Percentiles rank a stretch among this genome's conserved stretches.
phyloP scores from a whole-genome alignment of 257 asterid species.

The Osmanthus fragrans region DNA sequence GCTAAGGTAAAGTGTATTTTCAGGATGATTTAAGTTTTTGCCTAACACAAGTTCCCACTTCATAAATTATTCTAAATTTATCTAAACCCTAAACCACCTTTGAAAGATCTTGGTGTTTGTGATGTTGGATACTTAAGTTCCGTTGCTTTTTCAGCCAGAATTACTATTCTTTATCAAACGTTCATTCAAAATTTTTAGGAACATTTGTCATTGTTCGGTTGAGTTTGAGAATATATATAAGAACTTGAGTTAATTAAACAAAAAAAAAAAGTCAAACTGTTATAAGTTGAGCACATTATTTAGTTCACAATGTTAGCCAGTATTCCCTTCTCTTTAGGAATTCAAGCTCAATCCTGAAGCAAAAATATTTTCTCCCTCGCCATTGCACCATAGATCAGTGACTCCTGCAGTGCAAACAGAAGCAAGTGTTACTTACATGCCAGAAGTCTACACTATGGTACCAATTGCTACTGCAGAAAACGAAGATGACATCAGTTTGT shows the following conservation, averaged over 20 bases:
- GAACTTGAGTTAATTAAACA: background rate
- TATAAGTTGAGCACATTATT: background rate
- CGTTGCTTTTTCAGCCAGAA: background rate
- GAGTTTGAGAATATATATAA: background rate
- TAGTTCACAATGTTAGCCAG: conserved; percentile 16
- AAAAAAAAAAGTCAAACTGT: background rate
- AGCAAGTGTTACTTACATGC: conserved; percentile 41
- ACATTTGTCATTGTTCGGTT: background rate
- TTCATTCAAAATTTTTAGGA: background rate
- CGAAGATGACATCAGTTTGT: conserved; percentile 46
- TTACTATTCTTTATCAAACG: background rate
- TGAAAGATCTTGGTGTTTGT: conserved; percentile 3
- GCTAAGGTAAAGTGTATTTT: conserved; percentile 45
- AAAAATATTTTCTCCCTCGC: conserved; percentile 68
- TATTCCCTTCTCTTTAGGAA: conserved; percentile 44
- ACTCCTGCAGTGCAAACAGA: conserved; percentile 47
- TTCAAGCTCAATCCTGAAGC: conserved; percentile 93
- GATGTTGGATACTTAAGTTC: background rate
- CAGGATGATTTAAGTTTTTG: conserved; percentile 9
- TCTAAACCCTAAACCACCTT: conserved; percentile 9
- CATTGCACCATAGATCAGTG: conserved; percentile 42
- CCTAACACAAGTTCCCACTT: background rate
- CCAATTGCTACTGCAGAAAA: conserved; percentile 49
- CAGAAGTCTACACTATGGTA: conserved; percentile 39
- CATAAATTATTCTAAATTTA: background rate